Evolutionary conservation across 1,284 basidiomycete genomes (phyloP).

Genomic region (Naganishia albida): DNA sequence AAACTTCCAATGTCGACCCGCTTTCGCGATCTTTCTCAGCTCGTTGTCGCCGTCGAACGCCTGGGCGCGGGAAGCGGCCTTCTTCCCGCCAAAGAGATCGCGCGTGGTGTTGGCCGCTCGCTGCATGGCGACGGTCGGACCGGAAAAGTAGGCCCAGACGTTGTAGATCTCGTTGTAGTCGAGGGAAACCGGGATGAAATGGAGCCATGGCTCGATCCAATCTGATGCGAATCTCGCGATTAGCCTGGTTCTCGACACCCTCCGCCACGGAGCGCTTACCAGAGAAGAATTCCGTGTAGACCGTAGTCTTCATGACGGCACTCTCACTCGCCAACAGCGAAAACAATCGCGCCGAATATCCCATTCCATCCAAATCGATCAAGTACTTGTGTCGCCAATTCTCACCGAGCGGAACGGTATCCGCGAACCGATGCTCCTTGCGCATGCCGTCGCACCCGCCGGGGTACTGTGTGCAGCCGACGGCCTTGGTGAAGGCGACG

Average conservation of each 20-base stretch:
- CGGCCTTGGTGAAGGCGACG: constrained; percentile 77
- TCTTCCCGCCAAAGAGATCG: constrained; percentile 43
- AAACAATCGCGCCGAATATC: constrained; percentile 87
- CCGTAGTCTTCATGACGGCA: constrained; percentile 81
- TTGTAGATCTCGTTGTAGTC: constrained; percentile 89
- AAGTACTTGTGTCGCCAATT: constrained; percentile 93
- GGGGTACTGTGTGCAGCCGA: constrained; percentile 69
- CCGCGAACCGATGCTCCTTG: constrained; percentile 70
- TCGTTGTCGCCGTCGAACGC: constrained; percentile 69
- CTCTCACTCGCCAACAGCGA: constrained; percentile 81
- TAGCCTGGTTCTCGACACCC: too few relatives aligned
- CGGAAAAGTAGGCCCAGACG: constrained; percentile 85
- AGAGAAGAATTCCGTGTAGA: constrained; percentile 85
- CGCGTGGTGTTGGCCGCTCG: constrained; percentile 57
- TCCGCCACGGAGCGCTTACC: constrained; percentile 76
- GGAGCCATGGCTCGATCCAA: constrained; percentile 68
- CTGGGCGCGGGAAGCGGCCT: constrained; percentile 50
- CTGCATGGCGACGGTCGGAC: constrained; percentile 66
- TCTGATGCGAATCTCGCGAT: constrained; percentile 35
- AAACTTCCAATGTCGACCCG: constrained; percentile 86
- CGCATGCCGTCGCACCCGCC: constrained; percentile 75
- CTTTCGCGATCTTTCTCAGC: constrained; percentile 75
- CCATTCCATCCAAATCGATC: constrained; percentile 88
- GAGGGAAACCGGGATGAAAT: constrained; percentile 85
- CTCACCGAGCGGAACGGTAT: constrained; percentile 74